phyloP scores from a whole-genome alignment of 805 yeast species.

The Hanseniaspora lachancei region DNA sequence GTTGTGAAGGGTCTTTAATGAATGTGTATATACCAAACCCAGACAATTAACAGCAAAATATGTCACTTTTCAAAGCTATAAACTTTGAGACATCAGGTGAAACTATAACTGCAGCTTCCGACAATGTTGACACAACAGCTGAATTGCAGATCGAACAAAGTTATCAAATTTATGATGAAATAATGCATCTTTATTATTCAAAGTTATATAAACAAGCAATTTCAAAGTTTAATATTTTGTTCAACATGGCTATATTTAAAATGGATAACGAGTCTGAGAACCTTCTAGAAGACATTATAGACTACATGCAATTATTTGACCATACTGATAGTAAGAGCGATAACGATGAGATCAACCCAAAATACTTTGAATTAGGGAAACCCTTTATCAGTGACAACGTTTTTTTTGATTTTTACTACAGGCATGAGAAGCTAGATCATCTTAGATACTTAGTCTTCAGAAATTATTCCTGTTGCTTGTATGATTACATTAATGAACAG shows the following conservation, averaged over 20 bases:
- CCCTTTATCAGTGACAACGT: background rate
- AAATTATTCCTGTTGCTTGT: conserved; percentile 64
- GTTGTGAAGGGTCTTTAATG: too few relatives aligned
- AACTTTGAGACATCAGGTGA: conserved; percentile 32
- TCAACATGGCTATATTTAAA: conserved; percentile 53
- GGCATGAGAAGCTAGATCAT: conserved; percentile 33
- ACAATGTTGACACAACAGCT: conserved; percentile 49
- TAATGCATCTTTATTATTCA: conserved; percentile 48
- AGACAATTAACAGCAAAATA: background rate
- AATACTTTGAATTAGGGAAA: background rate
- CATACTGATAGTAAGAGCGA: background rate
- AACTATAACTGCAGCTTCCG: background rate
- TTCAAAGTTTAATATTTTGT: conserved; percentile 44
- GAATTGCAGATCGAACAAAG: conserved; percentile 86
- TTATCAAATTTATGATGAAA: conserved; percentile 57
- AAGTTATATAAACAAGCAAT: conserved; percentile 39
- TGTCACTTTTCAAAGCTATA: conserved; percentile 66
- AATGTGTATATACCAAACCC: background rate
- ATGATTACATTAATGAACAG: conserved; percentile 27
- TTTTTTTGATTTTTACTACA: conserved; percentile 4
- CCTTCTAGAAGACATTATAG: conserved; percentile 19
- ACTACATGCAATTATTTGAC: background rate
- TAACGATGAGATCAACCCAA: background rate
- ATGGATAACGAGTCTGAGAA: conserved; percentile 18
- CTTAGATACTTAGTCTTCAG: conserved; percentile 67